Conservation (phyloP, 1,284 basidiomycete genomes). For the Testicularia cyperi region DNA sequence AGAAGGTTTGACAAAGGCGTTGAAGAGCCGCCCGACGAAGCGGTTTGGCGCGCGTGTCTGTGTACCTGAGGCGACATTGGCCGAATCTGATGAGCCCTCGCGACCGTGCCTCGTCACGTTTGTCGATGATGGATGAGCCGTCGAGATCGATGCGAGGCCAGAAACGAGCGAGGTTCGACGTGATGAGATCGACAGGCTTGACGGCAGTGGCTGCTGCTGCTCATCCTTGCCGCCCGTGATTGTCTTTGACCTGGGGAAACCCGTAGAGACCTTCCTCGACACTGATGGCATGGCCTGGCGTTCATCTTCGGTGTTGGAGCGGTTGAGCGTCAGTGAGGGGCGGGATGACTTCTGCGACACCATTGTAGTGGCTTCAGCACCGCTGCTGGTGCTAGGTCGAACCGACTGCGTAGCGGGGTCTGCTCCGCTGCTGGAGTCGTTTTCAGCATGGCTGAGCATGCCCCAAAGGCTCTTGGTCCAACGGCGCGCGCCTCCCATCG, state of each 20-base stretch:
- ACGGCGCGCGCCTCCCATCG: conserved; percentile 10
- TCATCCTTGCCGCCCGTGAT: neutral
- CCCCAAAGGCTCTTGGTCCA: conserved; percentile 44
- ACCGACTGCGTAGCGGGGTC: too few relatives aligned
- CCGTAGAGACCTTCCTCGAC: conserved; percentile 3
- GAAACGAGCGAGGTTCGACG: neutral
- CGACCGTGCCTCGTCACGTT: too few relatives aligned
- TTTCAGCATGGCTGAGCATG: conserved; percentile 16
- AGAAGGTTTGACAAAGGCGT: conserved; percentile 17
- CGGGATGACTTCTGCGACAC: too few relatives aligned
- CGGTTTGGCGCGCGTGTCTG: conserved; percentile 6
- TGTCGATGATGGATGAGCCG: too few relatives aligned
- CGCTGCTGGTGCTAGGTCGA: conserved; percentile 10
- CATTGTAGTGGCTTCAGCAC: conserved; percentile 3
- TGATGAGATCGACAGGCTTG: neutral
- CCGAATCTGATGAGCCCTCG: too few relatives aligned
- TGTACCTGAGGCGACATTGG: too few relatives aligned
- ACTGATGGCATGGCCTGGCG: conserved; percentile 2
- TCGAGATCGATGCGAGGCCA: neutral
- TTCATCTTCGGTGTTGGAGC: conserved; percentile 24
- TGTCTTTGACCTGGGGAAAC: neutral
- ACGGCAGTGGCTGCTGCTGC: too few relatives aligned
- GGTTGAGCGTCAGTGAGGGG: conserved; percentile 17
- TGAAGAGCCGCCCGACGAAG: conserved; percentile 30
- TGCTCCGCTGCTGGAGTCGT: conserved; percentile 7